phyloP scores from a whole-genome alignment of 2,329 filamentous ascomycete species.

The Chaetoscypha palmicola region DNA sequence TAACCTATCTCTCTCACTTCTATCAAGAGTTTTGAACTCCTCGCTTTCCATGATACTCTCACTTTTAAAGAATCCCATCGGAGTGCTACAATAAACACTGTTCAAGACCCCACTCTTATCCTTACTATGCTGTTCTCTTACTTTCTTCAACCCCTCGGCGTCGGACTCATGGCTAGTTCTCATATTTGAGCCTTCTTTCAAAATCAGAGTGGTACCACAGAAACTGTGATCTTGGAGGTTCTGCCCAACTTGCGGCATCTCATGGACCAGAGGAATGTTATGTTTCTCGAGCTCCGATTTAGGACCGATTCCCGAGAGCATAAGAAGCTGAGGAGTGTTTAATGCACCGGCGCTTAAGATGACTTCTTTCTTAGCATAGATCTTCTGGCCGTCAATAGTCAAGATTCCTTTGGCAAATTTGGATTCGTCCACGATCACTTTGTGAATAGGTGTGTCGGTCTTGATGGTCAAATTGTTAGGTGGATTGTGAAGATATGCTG shows the following conservation, averaged over 20 bases:
- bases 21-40: conserved; percentile 45
- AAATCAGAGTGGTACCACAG: conserved; percentile 33
- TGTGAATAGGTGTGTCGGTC: conserved; percentile 41
- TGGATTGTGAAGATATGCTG: conserved; percentile 38
- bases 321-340: conserved; percentile 39
- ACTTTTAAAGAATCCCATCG: conserved; percentile 40
- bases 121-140: conserved; percentile 41
- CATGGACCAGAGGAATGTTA: conserved; percentile 45
- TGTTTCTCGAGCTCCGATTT: conserved; percentile 34
- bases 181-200: conserved; percentile 36
- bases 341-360: conserved; percentile 40
- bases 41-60: conserved; percentile 34
- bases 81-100: conserved; percentile 34
- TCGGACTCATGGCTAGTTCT: conserved; percentile 41
- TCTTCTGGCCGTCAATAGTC: conserved; percentile 34
- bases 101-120: conserved; percentile 36
- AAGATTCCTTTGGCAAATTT: conserved; percentile 41
- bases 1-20: conserved; percentile 38
- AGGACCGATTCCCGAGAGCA: conserved; percentile 39
- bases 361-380: conserved; percentile 33
- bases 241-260: conserved; percentile 58
- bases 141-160: conserved; percentile 36
- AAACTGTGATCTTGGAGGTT: conserved; percentile 44
- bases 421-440: conserved; percentile 40
- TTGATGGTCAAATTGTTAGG: conserved; percentile 48